These are phyloP conservation scores for Acacia concinna DNA, from an alignment of 331 rosid genomes.

Conservation along the genomic window DNA sequence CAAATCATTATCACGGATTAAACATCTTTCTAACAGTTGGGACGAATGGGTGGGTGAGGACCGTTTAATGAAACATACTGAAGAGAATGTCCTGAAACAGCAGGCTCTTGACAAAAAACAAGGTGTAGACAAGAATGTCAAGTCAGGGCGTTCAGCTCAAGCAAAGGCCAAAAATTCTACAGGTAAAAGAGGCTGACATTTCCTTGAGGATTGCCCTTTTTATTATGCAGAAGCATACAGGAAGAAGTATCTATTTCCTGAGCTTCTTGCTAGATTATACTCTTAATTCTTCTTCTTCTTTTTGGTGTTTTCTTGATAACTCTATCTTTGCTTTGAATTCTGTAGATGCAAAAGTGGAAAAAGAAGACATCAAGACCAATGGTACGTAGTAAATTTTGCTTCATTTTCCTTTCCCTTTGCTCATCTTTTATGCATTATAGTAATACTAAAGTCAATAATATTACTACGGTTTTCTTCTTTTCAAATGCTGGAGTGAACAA, in stretches of 20 bases:
- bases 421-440: background rate
- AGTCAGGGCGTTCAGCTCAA: conserved; percentile 63
- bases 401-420: conserved; percentile 1
- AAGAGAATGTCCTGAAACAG: conserved; percentile 68
- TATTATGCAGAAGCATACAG: background rate
- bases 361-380: conserved; percentile 57
- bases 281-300: background rate
- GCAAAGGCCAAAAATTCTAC: conserved; percentile 52
- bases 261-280: conserved; percentile 1
- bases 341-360: conserved; percentile 63
- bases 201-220: background rate
- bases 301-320: background rate
- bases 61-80: conserved; percentile 65
- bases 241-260: background rate
- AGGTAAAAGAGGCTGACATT: conserved; percentile 39
- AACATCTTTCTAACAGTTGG: conserved; percentile 84
- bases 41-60: conserved; percentile 78
- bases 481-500: background rate
- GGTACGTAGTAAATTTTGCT: conserved; percentile 42
- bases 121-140: conserved; percentile 64
- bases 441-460: background rate
- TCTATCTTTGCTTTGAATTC: conserved; percentile 15
- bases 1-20: conserved; percentile 59
- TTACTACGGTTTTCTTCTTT: background rate
- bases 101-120: conserved; percentile 63